phyloP scores from a whole-genome alignment of 768 basidiomycete species.

The Hebeloma cylindrosporum region DNA sequence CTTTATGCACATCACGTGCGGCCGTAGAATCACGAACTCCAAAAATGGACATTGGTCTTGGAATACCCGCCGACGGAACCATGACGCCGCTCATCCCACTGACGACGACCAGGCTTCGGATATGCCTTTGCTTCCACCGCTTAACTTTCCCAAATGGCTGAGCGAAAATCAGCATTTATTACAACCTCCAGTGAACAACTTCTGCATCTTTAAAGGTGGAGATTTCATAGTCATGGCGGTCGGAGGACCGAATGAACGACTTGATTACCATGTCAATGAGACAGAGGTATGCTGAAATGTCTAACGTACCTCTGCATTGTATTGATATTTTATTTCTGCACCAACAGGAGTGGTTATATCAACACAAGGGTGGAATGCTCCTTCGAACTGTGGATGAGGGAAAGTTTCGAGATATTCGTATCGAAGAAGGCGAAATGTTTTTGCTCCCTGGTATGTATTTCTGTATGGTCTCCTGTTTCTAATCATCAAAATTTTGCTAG shows the following conservation, averaged over 20 bases:
- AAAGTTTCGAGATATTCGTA: constrained; percentile 79
- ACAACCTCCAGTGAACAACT: constrained; percentile 92
- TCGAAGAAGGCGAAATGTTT: constrained; percentile 97
- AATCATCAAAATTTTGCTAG: constrained; percentile 37
- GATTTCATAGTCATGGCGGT: constrained; percentile 97
- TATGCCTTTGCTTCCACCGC: constrained; percentile 77
- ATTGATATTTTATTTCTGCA: not conserved
- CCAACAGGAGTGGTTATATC: constrained; percentile 97
- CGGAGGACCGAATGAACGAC: constrained; percentile 92
- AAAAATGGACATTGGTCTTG: not conserved
- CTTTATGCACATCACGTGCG: not conserved
- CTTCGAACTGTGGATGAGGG: constrained; percentile 82
- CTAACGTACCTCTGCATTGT: not conserved
- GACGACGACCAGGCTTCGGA: too few relatives aligned
- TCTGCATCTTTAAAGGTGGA: constrained; percentile 74
- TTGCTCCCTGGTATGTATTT: constrained; percentile 73
- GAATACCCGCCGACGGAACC: too few relatives aligned
- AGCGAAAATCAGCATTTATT: constrained; percentile 75
- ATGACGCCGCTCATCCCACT: too few relatives aligned
- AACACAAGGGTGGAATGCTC: constrained; percentile 92
- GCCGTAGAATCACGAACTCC: not conserved
- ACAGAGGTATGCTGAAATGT: constrained; percentile 64
- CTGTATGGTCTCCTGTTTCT: not conserved
- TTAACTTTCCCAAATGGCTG: constrained; percentile 92
- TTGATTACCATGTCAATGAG: constrained; percentile 94